These are phyloP conservation scores for Xanthoconium separans DNA, from an alignment of 1,284 basidiomycete genomes.

Conservation along the genomic window DNA sequence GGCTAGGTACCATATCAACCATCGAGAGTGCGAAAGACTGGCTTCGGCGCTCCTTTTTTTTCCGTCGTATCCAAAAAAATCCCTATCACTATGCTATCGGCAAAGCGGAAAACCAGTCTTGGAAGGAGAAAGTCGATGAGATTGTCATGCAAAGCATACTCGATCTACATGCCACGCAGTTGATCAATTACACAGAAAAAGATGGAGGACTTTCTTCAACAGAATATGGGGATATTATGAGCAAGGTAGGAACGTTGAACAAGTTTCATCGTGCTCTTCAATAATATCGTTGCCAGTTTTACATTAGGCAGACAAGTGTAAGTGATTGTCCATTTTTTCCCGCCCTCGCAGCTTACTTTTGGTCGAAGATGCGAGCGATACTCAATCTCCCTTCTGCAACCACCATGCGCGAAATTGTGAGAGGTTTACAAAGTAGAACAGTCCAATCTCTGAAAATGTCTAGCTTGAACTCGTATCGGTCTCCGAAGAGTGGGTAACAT, in stretches of 20 bases:
- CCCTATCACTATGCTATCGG: constrained; percentile 71
- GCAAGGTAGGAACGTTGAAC: constrained; percentile 54
- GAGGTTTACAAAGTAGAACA: constrained; percentile 19
- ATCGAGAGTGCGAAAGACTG: constrained; percentile 72
- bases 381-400: constrained; percentile 55
- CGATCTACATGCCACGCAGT: constrained; percentile 54
- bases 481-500: constrained; percentile 60
- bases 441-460: constrained; percentile 5
- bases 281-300: constrained; percentile 48
- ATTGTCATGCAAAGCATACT: constrained; percentile 68
- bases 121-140: constrained; percentile 68
- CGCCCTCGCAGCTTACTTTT: neutral
- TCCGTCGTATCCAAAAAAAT: constrained; percentile 80
- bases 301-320: constrained; percentile 70
- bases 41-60: constrained; percentile 82
- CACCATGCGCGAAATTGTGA: constrained; percentile 63
- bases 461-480: constrained; percentile 66
- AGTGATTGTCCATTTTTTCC: neutral
- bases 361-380: constrained; percentile 62
- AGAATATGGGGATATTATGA: constrained; percentile 82
- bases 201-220: constrained; percentile 54
- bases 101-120: constrained; percentile 58
- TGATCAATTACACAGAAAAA: constrained; percentile 49
- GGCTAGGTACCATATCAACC: constrained; percentile 75
- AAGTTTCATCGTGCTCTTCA: neutral